These are phyloP conservation scores for Yamadazyma olivae DNA, from an alignment of 805 yeast species.

Conservation along the genomic window DNA sequence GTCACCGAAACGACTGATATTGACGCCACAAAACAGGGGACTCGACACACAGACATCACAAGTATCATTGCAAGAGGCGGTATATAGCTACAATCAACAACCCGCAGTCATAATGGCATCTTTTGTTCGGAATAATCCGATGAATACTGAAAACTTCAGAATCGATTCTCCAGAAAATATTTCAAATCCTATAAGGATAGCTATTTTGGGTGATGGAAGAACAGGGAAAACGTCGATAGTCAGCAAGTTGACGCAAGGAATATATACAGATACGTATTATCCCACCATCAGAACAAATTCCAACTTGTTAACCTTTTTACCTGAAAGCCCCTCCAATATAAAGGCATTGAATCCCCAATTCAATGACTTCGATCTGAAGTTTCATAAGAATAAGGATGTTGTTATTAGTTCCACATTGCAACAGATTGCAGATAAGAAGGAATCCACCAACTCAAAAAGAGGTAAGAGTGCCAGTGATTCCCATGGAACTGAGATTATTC, in stretches of 20 bases:
- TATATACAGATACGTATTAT: constrained; percentile 65
- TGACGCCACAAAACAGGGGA: too few species aligned
- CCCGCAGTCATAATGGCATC: constrained; percentile 13
- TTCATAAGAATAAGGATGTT: constrained; percentile 9
- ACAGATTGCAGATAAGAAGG: constrained; percentile 1
- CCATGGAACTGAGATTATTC: constrained; percentile 21
- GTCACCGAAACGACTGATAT: too few species aligned
- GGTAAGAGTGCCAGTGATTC: constrained; percentile 21
- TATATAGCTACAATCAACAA: too few species aligned
- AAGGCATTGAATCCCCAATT: constrained; percentile 5
- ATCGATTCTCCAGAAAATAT: constrained; percentile 18
- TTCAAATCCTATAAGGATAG: constrained; percentile 50
- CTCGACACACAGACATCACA: too few species aligned
- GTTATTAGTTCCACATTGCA: constrained; percentile 27
- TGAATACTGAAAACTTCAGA: constrained; percentile 4
- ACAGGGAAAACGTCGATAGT: constrained; percentile 62
- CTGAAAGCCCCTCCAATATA: constrained; percentile 24
- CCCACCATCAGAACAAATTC: constrained; percentile 68
- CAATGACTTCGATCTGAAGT: neutral
- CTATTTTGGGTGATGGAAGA: constrained; percentile 56
- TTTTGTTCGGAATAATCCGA: constrained; percentile 12
- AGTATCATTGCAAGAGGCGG: too few species aligned
- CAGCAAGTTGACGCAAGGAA: constrained; percentile 45
- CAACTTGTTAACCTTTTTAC: constrained; percentile 51
- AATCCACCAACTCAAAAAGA: constrained; percentile 6